Evolutionary conservation across 108 stramenopile species (phyloP).

Genomic region (Nitzschia sp.): DNA sequence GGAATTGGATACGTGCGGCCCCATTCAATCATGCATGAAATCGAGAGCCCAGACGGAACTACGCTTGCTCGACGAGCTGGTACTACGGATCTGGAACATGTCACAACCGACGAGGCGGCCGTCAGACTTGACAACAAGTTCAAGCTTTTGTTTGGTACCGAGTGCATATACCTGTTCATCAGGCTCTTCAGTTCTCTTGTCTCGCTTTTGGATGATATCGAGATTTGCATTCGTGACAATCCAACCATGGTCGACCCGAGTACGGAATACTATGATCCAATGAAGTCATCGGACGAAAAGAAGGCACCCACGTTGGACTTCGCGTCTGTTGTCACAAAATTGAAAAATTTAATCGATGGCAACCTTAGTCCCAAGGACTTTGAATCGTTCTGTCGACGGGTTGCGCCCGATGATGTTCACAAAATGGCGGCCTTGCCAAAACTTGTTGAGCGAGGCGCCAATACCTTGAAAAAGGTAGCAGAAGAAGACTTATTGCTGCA

Average conservation of each 20-base stretch:
- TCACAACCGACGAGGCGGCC: conserved; percentile 23
- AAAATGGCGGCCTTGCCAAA: conserved; percentile 64
- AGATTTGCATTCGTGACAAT: conserved; percentile 26
- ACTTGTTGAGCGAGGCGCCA: conserved; percentile 65
- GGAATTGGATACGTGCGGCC: conserved; percentile 66
- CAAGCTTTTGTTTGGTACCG: conserved; percentile 70
- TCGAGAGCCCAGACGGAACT: conserved; percentile 40
- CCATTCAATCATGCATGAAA: conserved; percentile 49
- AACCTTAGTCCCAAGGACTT: conserved; percentile 51
- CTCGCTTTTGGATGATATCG: conserved; percentile 55
- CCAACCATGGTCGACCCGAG: conserved; percentile 27
- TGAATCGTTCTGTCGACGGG: conserved; percentile 56
- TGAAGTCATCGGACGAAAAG: conserved; percentile 29
- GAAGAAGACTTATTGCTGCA: conserved; percentile 57
- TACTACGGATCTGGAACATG: conserved; percentile 36
- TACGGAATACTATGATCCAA: conserved; percentile 31
- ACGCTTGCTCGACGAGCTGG: conserved; percentile 44
- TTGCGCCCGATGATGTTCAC: conserved; percentile 42
- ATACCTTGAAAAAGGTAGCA: conserved; percentile 44
- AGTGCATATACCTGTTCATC: conserved; percentile 74
- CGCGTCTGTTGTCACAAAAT: conserved; percentile 30
- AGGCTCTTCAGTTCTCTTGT: conserved; percentile 66
- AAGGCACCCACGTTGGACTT: conserved; percentile 26
- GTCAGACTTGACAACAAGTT: conserved; percentile 36
- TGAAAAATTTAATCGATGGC: conserved; percentile 41